phyloP scores from a whole-genome alignment of 1,139 yeast species.

The Hemisphaericaspora lyxosophila region DNA sequence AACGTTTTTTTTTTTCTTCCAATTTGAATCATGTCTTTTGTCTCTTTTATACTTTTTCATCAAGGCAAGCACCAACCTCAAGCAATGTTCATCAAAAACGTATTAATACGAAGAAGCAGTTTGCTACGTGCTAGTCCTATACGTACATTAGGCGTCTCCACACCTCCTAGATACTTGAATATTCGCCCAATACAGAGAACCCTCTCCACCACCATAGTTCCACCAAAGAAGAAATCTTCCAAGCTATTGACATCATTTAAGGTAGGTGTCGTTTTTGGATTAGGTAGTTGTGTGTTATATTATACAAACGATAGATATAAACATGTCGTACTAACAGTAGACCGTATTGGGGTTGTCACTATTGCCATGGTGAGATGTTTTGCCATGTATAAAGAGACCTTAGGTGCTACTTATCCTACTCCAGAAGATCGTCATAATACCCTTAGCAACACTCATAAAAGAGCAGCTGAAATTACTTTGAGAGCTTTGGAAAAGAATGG shows the following conservation, averaged over 20 bases:
- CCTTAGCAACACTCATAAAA: slow-evolving; percentile 57
- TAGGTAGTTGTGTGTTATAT: slow-evolving; percentile 30
- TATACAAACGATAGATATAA: slow-evolving; percentile 34
- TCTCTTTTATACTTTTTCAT: not conserved
- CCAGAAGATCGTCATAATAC: slow-evolving; percentile 55
- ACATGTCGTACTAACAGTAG: slow-evolving; percentile 41
- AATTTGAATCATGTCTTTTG: no score
- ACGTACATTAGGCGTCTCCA: not conserved
- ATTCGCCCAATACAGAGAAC: not conserved
- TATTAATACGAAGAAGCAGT: not conserved
- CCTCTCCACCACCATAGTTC: not conserved
- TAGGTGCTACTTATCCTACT: slow-evolving; percentile 46
- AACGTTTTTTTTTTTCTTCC: not conserved
- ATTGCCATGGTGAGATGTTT: slow-evolving; percentile 66
- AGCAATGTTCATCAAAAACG: not conserved
- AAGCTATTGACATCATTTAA: slow-evolving; percentile 20
- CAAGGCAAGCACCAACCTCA: no score
- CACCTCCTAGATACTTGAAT: no score
- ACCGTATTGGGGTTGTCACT: slow-evolving; percentile 63
- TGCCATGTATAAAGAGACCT: slow-evolving; percentile 57
- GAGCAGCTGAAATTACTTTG: slow-evolving; percentile 78
- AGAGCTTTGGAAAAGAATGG: slow-evolving; percentile 82
- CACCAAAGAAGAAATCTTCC: not conserved
- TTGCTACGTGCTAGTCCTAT: not conserved
- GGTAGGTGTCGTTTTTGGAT: slow-evolving; percentile 31